A percentile compares a stretch with the other conserved stretches of the same genome.
phyloP scores from a whole-genome alignment of 106 monocot genomes.

The Allium sativum region DNA sequence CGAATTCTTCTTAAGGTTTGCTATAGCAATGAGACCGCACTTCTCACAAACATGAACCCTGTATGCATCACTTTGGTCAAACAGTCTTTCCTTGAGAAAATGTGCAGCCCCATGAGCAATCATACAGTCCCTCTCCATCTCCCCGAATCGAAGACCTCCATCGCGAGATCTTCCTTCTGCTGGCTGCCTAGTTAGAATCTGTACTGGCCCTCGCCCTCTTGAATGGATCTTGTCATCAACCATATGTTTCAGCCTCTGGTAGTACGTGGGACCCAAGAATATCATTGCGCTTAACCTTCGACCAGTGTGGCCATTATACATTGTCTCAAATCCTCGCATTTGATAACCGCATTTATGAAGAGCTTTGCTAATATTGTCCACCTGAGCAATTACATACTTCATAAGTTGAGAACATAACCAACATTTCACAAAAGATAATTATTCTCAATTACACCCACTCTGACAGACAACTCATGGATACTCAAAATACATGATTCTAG shows the following conservation, averaged over 20 bases:
- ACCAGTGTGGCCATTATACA: slow-evolving; percentile 99
- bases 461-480: too few relatives aligned
- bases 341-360: slow-evolving; percentile 98
- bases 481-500: too few relatives aligned
- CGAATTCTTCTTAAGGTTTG: slow-evolving; percentile 90
- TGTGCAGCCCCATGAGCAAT: slow-evolving; percentile 98
- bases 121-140: slow-evolving; percentile 99
- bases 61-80: slow-evolving; percentile 96
- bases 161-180: slow-evolving; percentile 95
- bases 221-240: slow-evolving; percentile 99
- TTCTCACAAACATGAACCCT: slow-evolving; percentile 96
- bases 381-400: slow-evolving; percentile 22
- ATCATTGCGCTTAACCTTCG: slow-evolving; percentile 85
- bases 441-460: neutral
- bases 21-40: slow-evolving; percentile 89
- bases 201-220: slow-evolving; percentile 90
- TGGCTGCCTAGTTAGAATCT: slow-evolving; percentile 94
- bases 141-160: slow-evolving; percentile 94
- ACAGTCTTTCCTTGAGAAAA: slow-evolving; percentile 85
- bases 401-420: neutral
- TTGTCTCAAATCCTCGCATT: slow-evolving; percentile 99
- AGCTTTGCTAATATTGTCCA: slow-evolving; percentile 97
- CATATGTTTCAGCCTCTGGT: slow-evolving; percentile 97
- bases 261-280: slow-evolving; percentile 97
- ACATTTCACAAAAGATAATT: neutral